phyloP scores from a whole-genome alignment of 768 basidiomycete genomes.

The Neoboletus magnificus region DNA sequence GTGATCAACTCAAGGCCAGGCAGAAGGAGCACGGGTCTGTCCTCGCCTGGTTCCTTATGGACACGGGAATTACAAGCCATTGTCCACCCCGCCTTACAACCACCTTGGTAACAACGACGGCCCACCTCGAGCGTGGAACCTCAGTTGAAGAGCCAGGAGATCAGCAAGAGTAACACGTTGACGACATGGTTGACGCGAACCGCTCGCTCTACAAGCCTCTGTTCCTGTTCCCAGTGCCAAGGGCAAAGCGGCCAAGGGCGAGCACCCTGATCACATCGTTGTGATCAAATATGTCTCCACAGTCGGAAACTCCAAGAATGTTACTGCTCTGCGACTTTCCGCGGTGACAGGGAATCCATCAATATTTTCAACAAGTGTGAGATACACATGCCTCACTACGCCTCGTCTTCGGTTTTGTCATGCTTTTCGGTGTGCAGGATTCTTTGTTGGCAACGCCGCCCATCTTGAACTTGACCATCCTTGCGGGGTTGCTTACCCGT shows the following conservation, averaged over 20 bases:
- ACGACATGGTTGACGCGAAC: conserved; percentile 97
- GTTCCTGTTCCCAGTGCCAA: conserved; percentile 53
- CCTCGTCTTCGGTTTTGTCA: background rate
- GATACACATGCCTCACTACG: conserved; percentile 37
- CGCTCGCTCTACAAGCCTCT: conserved; percentile 85
- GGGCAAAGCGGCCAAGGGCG: conserved; percentile 71
- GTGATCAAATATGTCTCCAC: conserved; percentile 99
- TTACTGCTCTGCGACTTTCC: conserved; percentile 98
- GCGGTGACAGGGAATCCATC: conserved; percentile 90
- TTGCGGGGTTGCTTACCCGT: conserved; percentile 92
- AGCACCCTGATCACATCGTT: conserved; percentile 96
- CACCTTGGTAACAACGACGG: conserved; percentile 99
- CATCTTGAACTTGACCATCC: conserved; percentile 90
- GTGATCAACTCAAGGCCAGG: conserved; percentile 96
- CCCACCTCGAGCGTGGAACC: conserved; percentile 81
- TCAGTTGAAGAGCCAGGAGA: conserved; percentile 99
- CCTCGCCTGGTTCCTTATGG: conserved; percentile 96
- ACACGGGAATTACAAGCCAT: conserved; percentile 97
- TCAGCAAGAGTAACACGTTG: conserved; percentile 93
- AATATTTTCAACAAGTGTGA: conserved; percentile 99
- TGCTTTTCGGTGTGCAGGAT: conserved; percentile 47
- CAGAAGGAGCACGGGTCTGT: conserved; percentile 98
- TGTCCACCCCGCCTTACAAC: conserved; percentile 97
- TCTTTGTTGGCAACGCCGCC: conserved; percentile 94
- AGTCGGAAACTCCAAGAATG: conserved; percentile 95